A percentile compares a stretch with the other conserved stretches of the same genome.
phyloP scores from a whole-genome alignment of 2,329 filamentous ascomycete species.

The Pseudohalonectria lignicola region DNA sequence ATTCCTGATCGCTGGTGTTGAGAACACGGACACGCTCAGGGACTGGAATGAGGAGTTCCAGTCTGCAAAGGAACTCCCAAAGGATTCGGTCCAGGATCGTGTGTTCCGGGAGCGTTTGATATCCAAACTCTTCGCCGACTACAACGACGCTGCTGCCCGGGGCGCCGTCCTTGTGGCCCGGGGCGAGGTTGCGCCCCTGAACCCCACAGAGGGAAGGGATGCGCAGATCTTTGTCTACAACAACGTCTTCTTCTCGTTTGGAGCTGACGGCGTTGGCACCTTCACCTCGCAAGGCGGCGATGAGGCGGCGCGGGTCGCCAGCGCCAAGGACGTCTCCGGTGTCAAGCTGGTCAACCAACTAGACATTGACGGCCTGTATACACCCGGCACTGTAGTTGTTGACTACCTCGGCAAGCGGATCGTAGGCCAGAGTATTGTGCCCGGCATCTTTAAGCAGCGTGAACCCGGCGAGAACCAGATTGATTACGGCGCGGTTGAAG shows the following conservation, averaged over 20 bases:
- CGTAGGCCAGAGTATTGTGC: constrained; percentile 95
- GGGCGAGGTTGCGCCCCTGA: constrained; percentile 85
- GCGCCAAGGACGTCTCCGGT: constrained; percentile 90
- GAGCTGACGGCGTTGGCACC: constrained; percentile 92
- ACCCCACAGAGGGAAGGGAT: constrained; percentile 84
- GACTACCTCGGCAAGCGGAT: constrained; percentile 96
- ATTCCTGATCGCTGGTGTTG: constrained; percentile 78
- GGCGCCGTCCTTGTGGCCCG: constrained; percentile 87
- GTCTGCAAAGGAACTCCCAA: constrained; percentile 86
- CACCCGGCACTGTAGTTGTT: constrained; percentile 88
- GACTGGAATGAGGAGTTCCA: constrained; percentile 99
- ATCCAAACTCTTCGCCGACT: constrained; percentile 94
- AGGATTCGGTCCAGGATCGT: constrained; percentile 86
- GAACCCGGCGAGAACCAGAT: constrained; percentile 98
- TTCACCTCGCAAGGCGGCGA: constrained; percentile 95
- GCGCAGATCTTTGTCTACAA: constrained; percentile 99
- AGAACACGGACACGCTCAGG: constrained; percentile 86
- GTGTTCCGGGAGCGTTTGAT: constrained; percentile 91
- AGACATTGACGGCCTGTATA: constrained; percentile 89
- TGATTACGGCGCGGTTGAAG: constrained; percentile 95
- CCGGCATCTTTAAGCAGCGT: constrained; percentile 97
- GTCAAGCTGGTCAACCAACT: constrained; percentile 95
- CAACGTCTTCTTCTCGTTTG: constrained; percentile 99
- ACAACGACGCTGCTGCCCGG: constrained; percentile 87
- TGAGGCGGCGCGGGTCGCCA: constrained; percentile 89